Evolutionary conservation across 116 monocot species (phyloP).

Genomic region (Cymodocea nodosa): DNA sequence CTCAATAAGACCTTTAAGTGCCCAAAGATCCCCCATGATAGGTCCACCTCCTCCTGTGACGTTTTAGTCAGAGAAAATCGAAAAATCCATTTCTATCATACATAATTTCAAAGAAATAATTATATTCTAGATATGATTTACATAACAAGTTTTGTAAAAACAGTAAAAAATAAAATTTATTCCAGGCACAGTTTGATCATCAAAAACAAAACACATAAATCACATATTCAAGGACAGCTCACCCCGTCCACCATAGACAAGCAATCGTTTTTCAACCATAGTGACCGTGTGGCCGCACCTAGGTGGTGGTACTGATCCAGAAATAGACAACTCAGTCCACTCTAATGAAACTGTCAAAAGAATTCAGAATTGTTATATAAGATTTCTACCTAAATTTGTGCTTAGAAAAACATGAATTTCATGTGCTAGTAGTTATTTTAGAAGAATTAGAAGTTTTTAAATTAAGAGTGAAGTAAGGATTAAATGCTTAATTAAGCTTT

Average conservation of each 20-base stretch:
- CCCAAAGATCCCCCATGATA: slow-evolving; percentile 99
- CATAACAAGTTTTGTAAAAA: too few species aligned
- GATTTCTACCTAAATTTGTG: too few species aligned
- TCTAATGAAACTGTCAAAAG: slow-evolving; percentile 65
- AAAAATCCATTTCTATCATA: background rate
- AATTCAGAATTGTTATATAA: background rate
- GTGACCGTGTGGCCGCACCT: slow-evolving; percentile 92
- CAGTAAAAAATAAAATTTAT: background rate
- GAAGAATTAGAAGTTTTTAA: too few species aligned
- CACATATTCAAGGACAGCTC: background rate
- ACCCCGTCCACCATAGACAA: slow-evolving; percentile 97
- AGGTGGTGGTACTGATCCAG: slow-evolving; percentile 70
- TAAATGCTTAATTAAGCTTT: too few species aligned
- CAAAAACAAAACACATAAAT: background rate
- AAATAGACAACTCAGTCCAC: slow-evolving; percentile 80
- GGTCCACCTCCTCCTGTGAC: slow-evolving; percentile 74
- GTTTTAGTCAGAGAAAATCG: background rate
- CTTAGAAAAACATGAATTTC: too few species aligned
- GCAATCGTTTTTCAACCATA: slow-evolving; percentile 94
- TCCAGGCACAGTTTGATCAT: background rate
- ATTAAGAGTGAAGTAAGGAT: too few species aligned
- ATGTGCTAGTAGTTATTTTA: too few species aligned
- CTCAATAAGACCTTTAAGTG: slow-evolving; percentile 90
- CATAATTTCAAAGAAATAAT: background rate
- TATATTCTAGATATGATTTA: background rate